These are phyloP conservation scores for Colletotrichum sansevieriae DNA, from an alignment of 2,329 filamentous ascomycete genomes.

Conservation along the genomic window DNA sequence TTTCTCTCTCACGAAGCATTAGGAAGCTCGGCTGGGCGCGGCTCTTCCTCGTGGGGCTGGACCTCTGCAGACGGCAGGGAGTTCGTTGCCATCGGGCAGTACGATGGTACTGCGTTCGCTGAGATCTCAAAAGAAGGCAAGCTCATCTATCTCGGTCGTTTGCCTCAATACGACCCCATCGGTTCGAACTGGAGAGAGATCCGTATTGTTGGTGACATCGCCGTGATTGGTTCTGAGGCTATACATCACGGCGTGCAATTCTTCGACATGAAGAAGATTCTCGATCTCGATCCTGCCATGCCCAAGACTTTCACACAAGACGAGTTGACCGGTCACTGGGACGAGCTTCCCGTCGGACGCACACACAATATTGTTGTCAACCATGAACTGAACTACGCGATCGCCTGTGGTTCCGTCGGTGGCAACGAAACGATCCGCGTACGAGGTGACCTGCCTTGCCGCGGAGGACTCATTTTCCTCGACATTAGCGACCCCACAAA, in stretches of 20 bases:
- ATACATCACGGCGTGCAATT: constrained; percentile 69
- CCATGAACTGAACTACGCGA: constrained; percentile 59
- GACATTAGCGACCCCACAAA: constrained; percentile 67
- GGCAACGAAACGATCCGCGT: constrained; percentile 47
- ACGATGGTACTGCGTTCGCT: constrained; percentile 66
- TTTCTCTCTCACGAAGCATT: constrained; percentile 53
- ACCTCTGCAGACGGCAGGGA: constrained; percentile 65
- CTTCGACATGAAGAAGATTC: constrained; percentile 73
- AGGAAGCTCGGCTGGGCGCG: constrained; percentile 50
- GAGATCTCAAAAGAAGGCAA: constrained; percentile 65
- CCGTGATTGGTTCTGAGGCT: constrained; percentile 57
- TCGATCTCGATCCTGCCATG: constrained; percentile 57
- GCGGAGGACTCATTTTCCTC: constrained; percentile 69
- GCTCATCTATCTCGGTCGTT: constrained; percentile 65
- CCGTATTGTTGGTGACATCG: constrained; percentile 53
- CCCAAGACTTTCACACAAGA: constrained; percentile 58
- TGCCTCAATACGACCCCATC: constrained; percentile 60
- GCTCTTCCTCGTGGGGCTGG: constrained; percentile 65
- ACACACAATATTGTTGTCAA: constrained; percentile 65
- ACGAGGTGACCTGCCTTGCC: constrained; percentile 52
- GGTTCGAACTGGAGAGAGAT: constrained; percentile 67
- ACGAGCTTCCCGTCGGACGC: constrained; percentile 52
- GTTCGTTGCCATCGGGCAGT: constrained; percentile 66
- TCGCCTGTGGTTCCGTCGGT: constrained; percentile 56
- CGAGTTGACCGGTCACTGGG: constrained; percentile 57